These are phyloP conservation scores for Hypericum perforatum DNA, from an alignment of 345 rosid genomes.

Conservation along the genomic window DNA sequence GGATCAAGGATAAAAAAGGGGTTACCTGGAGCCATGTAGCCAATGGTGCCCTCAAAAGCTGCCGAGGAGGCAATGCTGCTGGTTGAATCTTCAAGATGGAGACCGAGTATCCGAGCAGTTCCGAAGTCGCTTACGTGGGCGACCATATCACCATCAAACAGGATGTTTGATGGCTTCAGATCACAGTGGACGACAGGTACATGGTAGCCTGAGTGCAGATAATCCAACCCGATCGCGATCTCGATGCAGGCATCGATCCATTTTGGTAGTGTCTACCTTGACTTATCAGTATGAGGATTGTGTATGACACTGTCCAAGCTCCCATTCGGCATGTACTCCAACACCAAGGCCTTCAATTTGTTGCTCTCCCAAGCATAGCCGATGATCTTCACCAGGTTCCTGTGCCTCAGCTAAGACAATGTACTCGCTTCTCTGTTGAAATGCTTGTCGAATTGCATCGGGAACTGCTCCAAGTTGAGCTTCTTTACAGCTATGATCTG, in stretches of 20 bases:
- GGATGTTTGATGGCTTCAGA: constrained; percentile 79
- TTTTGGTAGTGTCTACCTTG: constrained; percentile 33
- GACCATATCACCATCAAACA: constrained; percentile 47
- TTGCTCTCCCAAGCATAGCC: constrained; percentile 87
- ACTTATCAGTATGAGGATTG: constrained; percentile 19
- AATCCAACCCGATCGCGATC: constrained; percentile 58
- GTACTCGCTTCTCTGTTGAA: constrained; percentile 72
- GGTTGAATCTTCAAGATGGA: constrained; percentile 37
- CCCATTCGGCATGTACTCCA: constrained; percentile 75
- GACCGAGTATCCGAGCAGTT: constrained; percentile 67
- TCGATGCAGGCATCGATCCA: constrained; percentile 47
- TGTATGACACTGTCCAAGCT: constrained; percentile 58
- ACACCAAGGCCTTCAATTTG: constrained; percentile 65
- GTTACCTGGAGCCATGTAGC: constrained; percentile 92
- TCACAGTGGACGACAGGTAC: constrained; percentile 79
- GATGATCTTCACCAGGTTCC: constrained; percentile 60
- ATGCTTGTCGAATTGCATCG: constrained; percentile 55
- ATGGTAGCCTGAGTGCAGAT: constrained; percentile 66
- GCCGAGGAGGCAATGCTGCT: constrained; percentile 38
- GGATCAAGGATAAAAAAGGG: neutral
- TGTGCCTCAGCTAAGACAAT: constrained; percentile 57
- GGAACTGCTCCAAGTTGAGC: constrained; percentile 57
- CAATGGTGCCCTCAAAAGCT: constrained; percentile 77
- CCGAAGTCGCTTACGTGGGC: constrained; percentile 97
- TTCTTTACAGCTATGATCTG: constrained; percentile 60